Base-by-base conservation (phyloP, 2,329 filamentous ascomycete species). In the Xylariales sp. region DNA sequence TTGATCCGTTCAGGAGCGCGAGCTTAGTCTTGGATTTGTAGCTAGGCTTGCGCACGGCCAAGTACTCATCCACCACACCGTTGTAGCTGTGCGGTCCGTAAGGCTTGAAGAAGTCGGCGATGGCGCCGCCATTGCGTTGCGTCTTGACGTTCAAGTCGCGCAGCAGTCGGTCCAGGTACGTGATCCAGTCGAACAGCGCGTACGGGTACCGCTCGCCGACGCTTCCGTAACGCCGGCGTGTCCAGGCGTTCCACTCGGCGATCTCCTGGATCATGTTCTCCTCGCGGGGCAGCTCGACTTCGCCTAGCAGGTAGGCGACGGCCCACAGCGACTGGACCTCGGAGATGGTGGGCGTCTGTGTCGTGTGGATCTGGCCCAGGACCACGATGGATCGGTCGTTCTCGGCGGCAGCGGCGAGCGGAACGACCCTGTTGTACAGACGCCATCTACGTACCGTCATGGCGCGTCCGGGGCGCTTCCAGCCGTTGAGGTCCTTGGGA, bases 301-400 rank as follows among this genome's bases (percentile, higher is more conserved):
- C 21, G 9, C 50, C 55, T 15, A 47, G 43, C n/a, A 59, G 33
- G 35, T 51, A 59, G 7, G 43, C 33, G 32, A 50, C 43, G 9
- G 43, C 51, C 53, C 54, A 59, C 27, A 59, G 43, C 3, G 52
- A 25, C 35, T 57, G 55, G 9, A 56, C 31, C 40, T 51, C 47
- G 4, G 48, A 37, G 6, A 52, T 40, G 2, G 52, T 14, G 3
- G 55, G 54, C 2, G 56, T 57, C 22, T 50, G 44, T 3, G 47
- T 48, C 3, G 55, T 49, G 44, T 56, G 53, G 24, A 58, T 51
- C 20, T 51, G 46, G 3, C 55, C 55, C 6, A 46, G 46, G 20
- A 56, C 44, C 20, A 42, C 35, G 18, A 57, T 39, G 4, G 49
- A 50, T 4, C 50, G 49, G 32, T 57, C 52, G 18, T 40, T 41